These are phyloP conservation scores for Talaromyces sp. DNA, from an alignment of 2,329 filamentous ascomycete genomes.

Conservation along the genomic window DNA sequence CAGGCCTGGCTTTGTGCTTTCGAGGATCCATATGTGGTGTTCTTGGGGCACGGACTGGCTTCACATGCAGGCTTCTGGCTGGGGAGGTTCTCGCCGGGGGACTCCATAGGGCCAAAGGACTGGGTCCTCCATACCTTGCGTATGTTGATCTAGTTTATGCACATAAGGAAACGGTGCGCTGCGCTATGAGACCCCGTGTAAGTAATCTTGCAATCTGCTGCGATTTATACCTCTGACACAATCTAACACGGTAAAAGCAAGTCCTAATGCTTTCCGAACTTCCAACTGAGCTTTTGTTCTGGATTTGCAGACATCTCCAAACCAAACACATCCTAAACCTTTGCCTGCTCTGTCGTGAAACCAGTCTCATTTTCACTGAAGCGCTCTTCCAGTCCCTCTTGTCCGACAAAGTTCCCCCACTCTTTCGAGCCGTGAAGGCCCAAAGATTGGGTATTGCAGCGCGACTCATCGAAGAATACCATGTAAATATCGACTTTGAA, in stretches of 20 bases:
- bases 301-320: neutral
- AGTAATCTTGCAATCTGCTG: neutral
- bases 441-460: neutral
- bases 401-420: neutral
- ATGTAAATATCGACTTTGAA: neutral
- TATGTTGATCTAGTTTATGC: neutral
- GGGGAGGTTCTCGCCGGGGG: too few species aligned
- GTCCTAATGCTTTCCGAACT: neutral
- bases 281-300: neutral
- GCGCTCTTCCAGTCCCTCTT: neutral
- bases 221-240: neutral
- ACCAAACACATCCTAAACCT: neutral
- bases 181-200: neutral
- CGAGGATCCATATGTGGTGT: too few species aligned
- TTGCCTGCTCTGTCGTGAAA: neutral
- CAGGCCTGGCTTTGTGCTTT: too few species aligned
- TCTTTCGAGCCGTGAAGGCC: neutral
- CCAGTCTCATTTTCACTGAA: neutral
- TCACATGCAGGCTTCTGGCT: too few species aligned
- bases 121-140: neutral
- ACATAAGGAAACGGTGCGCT: neutral
- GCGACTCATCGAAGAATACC: neutral
- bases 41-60: too few species aligned
- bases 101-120: too few species aligned
- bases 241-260: neutral